Evolutionary conservation across 1,284 basidiomycete genomes (phyloP), one percentile per base, ranked within the genome.

Genomic region (Anthracocystis setariae): DNA sequence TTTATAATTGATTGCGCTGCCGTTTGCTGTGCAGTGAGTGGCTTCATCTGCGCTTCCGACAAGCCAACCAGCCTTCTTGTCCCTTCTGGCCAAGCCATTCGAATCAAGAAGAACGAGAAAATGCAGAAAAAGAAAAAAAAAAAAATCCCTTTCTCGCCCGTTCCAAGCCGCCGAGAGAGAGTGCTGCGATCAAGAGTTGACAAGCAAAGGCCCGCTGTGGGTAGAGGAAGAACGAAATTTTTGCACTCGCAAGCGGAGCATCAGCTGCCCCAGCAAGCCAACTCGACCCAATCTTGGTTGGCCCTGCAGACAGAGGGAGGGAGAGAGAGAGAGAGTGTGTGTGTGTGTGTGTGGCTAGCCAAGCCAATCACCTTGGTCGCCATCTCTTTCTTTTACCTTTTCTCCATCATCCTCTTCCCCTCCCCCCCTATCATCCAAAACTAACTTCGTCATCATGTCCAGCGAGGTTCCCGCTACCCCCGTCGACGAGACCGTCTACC

Each of bases 401-500:
- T 65, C 57, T 63, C 69, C 57, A 65, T 64, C 69, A 66, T 60
- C 62, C 58, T 55, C 39, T 42, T 23, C 37, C 44, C 35, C 29
- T 20, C 46, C 64, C 55, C 46, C 54, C 46, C 39, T 61, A 57
- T 53, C 62, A 51, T 49, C 56, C 44, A 50, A 59, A 53, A 40
- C 38, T n/a, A 61, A 63, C 66, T 68, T 71, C 72, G 61, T 77
- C 78, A 75, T 64, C 72, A 76, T 79, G 79, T 76, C 80, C 68
- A 77, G 61, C 64, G 80, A 82, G 73, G 72, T 81, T 64, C 80
- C 80, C 63, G 57, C 79, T 66, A 79, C 76, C 58, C 76, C 70
- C 61, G 76, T 75, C 74, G 93, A 95, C 84, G 94, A 80, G 59
- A 73, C 95, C 87, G 85, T 91, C 83, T 97, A 91, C 86, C 92